A percentile compares a stretch with the other conserved stretches of the same genome.
Conservation (phyloP, 306 rosid genomes). For the Vigna radiata region DNA sequence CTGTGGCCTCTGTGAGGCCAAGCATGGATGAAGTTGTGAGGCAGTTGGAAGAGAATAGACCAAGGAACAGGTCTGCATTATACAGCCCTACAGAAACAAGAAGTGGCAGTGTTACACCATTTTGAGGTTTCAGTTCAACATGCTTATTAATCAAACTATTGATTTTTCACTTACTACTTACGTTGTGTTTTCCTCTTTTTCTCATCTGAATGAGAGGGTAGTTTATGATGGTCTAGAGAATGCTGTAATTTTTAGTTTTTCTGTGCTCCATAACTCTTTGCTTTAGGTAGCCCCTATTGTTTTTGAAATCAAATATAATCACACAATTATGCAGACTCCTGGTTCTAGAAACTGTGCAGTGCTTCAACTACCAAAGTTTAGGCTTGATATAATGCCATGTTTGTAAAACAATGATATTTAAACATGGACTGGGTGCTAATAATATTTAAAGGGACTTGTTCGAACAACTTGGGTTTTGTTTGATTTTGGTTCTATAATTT, state of each 20-base stretch:
- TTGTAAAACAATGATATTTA: too few species aligned
- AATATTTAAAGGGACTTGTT: too few species aligned
- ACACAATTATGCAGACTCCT: slow-evolving; percentile 29
- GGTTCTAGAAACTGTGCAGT: slow-evolving; percentile 13
- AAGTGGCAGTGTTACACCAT: slow-evolving; percentile 95
- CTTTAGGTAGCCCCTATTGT: slow-evolving; percentile 36
- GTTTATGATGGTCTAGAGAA: slow-evolving; percentile 39
- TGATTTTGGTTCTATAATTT: too few species aligned
- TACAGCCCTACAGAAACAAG: slow-evolving; percentile 98
- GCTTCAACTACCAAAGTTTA: background rate
- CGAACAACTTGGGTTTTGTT: too few species aligned
- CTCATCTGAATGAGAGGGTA: slow-evolving; percentile 42
- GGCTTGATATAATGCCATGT: too few species aligned
- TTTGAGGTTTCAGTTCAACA: slow-evolving; percentile 59
- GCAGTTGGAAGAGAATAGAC: slow-evolving; percentile 98
- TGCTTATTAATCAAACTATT: slow-evolving; percentile 44
- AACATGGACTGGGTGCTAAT: too few species aligned
- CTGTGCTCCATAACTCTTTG: slow-evolving; percentile 2
- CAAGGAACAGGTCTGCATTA: slow-evolving; percentile 95
- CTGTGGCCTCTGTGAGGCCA: slow-evolving; percentile 93
- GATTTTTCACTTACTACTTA: slow-evolving; percentile 38
- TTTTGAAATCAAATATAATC: slow-evolving; percentile 39
- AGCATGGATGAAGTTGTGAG: slow-evolving; percentile 96
- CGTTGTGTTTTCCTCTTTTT: slow-evolving; percentile 33
- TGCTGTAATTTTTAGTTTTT: slow-evolving; percentile 29